Evolutionary conservation across 169 alveolate species (phyloP).

Genomic region (Cryptosporidium viatorum): DNA sequence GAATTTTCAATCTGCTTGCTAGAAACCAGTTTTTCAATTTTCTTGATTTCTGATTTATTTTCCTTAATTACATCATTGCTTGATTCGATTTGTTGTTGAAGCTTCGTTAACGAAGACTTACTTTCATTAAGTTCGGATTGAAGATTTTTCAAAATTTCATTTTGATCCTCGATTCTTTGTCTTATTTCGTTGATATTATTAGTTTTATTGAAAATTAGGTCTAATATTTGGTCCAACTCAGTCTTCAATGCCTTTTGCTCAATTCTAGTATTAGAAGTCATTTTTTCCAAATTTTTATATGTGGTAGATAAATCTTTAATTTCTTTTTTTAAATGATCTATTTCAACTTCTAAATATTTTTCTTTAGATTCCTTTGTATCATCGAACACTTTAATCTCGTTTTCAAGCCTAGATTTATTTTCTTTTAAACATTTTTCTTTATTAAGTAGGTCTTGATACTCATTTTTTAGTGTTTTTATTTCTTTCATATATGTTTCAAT

Average conservation of each 20-base stretch:
- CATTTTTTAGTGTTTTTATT: neutral
- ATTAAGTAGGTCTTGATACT: neutral
- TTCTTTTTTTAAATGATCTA: constrained; percentile 77
- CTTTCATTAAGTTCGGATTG: constrained; percentile 76
- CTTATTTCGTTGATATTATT: constrained; percentile 67
- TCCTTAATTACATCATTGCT: constrained; percentile 80
- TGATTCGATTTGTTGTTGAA: constrained; percentile 78
- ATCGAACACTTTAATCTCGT: constrained; percentile 78
- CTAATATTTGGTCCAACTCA: constrained; percentile 72
- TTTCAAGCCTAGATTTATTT: constrained; percentile 73
- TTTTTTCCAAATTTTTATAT: constrained; percentile 72
- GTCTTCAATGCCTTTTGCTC: constrained; percentile 67
- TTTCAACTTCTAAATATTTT: constrained; percentile 78
- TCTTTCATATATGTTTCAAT: constrained; percentile 3
- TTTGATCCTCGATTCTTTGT: constrained; percentile 59
- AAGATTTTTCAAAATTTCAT: constrained; percentile 77
- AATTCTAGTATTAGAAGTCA: constrained; percentile 73
- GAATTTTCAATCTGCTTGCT: constrained; percentile 80
- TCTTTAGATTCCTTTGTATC: constrained; percentile 76
- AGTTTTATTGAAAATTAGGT: constrained; percentile 66
- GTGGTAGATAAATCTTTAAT: constrained; percentile 67
- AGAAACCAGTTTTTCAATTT: constrained; percentile 77
- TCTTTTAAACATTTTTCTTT: constrained; percentile 75
- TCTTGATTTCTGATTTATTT: constrained; percentile 77
- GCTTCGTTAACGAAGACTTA: constrained; percentile 66